Evolutionary conservation across 2,329 filamentous ascomycete species (phyloP).

Genomic region (Hypomyces rosellus): DNA sequence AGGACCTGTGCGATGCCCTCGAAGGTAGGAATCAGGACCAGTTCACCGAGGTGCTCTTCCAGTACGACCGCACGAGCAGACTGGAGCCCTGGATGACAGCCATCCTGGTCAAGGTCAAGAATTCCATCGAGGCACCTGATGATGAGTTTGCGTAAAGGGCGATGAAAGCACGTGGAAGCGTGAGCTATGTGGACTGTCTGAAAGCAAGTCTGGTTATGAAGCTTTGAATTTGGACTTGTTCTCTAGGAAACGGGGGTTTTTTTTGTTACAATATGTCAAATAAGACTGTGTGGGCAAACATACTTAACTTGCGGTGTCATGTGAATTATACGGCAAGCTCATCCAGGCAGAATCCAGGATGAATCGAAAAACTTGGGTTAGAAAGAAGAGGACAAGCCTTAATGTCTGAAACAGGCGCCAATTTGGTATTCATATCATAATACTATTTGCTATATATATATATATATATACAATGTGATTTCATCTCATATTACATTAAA

Average conservation of each 20-base stretch:
- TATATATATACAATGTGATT: neutral
- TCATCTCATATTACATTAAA: neutral
- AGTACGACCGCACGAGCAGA: slow-evolving; percentile 88
- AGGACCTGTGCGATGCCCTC: slow-evolving; percentile 68
- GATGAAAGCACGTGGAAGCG: no score
- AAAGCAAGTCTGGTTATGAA: slow-evolving; percentile 2
- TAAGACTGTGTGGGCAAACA: no score
- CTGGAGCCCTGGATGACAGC: slow-evolving; percentile 97
- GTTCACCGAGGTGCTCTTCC: slow-evolving; percentile 80
- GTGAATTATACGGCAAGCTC: no score
- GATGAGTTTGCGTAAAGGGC: slow-evolving; percentile 35
- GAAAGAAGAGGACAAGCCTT: no score
- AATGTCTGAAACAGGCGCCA: no score
- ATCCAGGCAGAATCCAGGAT: no score
- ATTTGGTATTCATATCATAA: neutral
- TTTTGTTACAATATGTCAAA: neutral
- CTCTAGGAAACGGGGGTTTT: neutral
- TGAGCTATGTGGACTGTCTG: no score
- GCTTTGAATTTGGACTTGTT: neutral
- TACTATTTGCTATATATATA: slow-evolving; percentile 5
- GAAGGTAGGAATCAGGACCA: slow-evolving; percentile 73
- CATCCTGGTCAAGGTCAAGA: slow-evolving; percentile 76
- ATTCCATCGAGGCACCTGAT: slow-evolving; percentile 59
- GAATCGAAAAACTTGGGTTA: no score
- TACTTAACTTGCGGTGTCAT: no score